Base-by-base conservation (phyloP, 1,139 yeast species). In the Saccharomyces uvarum region DNA sequence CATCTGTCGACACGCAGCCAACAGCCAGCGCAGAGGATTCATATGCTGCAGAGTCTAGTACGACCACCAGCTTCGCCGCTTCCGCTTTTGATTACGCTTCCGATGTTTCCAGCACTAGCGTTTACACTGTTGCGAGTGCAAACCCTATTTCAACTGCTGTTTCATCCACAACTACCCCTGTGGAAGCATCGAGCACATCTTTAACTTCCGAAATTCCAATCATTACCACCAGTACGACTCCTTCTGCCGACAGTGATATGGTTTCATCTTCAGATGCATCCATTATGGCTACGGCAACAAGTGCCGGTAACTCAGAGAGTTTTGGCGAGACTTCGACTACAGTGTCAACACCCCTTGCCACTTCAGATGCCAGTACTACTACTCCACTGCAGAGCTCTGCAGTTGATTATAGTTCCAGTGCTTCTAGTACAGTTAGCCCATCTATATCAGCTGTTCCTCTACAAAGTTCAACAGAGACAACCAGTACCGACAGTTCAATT, bases 181-280 rank as follows among this genome's bases (percentile, higher is more conserved):
- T 24, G 14, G 31, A 11, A 33, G 24, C 24, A 48, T 47, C 11
- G 31, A 31, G 11, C 52, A 14, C 48, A 21, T 26, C 51, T 27
- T 33, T 32, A n/a, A 19, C 42, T 29, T 29, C 56, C 16, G 54
- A 50, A n/a, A 50, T 52, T 14, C 51, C 48, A 32, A 21, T 16
- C 11, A 38, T 38, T 5, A 19, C 44, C 24, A 38, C 26, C 11
- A 38, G 24, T 11, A 19, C 44, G 44, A 38, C 19, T 13, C 11
- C 44, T 19, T 9, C 24, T 9, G 24, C n/a, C 9, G 44, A 38
- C 14, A 27, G 9, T 27, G 9, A 19, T 13, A 19, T 38, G 21
- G 9, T 16, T 16, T 7, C 11, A 14, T 38, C 44, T n/a, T 38
- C 44, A 38, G 26, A 13, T 19, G 19, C 21, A 19, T 24, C 26